Evolutionary conservation across 2,329 filamentous ascomycete species (phyloP).

Genomic region (Stagonosporopsis rhizophila): DNA sequence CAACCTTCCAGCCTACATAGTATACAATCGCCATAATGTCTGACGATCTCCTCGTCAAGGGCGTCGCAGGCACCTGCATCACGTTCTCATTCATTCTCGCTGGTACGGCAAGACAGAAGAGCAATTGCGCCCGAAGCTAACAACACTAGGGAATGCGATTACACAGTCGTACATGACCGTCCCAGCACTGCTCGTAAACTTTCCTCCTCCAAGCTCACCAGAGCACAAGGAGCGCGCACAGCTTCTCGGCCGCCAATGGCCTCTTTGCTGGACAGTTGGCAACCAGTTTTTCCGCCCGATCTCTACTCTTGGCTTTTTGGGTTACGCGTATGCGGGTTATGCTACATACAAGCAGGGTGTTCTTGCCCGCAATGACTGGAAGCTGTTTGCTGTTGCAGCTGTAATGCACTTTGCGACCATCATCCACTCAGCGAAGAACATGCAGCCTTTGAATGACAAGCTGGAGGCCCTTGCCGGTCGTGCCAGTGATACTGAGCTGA

Average conservation of each 20-base stretch:
- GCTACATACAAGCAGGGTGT: slow-evolving; percentile 41
- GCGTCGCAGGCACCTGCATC: slow-evolving; percentile 55
- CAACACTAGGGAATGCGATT: slow-evolving; percentile 56
- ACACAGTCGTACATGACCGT: slow-evolving; percentile 62
- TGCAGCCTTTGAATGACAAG: slow-evolving; percentile 60
- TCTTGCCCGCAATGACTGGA: slow-evolving; percentile 54
- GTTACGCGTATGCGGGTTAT: slow-evolving; percentile 56
- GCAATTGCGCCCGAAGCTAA: slow-evolving; percentile 1
- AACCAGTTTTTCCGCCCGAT: slow-evolving; percentile 62
- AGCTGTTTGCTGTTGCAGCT: slow-evolving; percentile 53
- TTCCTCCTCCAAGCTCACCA: slow-evolving; percentile 51
- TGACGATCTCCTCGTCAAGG: slow-evolving; percentile 43
- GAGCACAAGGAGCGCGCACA: slow-evolving; percentile 53
- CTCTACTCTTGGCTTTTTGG: slow-evolving; percentile 56
- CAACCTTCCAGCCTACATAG: not conserved
- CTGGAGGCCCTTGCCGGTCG: slow-evolving; percentile 52
- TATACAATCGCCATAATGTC: slow-evolving; percentile 33
- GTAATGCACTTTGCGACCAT: slow-evolving; percentile 56
- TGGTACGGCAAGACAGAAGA: slow-evolving; percentile 40
- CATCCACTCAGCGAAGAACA: slow-evolving; percentile 59
- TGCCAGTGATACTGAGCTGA: slow-evolving; percentile 41
- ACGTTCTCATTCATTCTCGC: slow-evolving; percentile 59
- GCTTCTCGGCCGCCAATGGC: slow-evolving; percentile 59
- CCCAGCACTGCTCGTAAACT: slow-evolving; percentile 57
- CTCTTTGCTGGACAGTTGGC: slow-evolving; percentile 59